Evolutionary conservation across 1,284 basidiomycete species (phyloP).

Genomic region (Salmacisia buchloeana): DNA sequence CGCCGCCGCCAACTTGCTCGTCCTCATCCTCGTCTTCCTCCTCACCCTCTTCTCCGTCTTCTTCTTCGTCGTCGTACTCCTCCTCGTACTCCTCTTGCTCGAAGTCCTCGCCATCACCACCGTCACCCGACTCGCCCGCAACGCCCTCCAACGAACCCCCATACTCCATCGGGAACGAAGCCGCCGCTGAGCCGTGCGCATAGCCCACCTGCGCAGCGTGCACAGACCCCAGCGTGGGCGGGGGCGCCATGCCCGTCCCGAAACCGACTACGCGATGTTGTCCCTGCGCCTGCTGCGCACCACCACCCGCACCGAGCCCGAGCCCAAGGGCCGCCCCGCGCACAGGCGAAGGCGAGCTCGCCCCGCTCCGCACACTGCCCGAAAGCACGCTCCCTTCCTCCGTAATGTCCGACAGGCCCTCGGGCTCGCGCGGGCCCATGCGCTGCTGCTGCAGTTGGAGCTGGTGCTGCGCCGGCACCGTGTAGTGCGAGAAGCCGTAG

Average conservation of each 20-base stretch:
- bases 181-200: no score
- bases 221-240: neutral
- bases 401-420: slow-evolving; percentile 37
- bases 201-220: neutral
- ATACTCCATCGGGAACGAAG: slow-evolving; percentile 11
- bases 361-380: slow-evolving; percentile 17
- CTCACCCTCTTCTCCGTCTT: slow-evolving; percentile 15
- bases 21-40: slow-evolving; percentile 12
- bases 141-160: slow-evolving; percentile 3
- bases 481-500: slow-evolving; percentile 9
- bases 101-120: slow-evolving; percentile 8
- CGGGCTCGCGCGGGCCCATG: slow-evolving; percentile 13
- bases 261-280: neutral
- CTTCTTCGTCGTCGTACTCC: slow-evolving; percentile 10
- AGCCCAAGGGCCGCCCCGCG: no score
- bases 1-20: no score
- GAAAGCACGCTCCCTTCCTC: slow-evolving; percentile 33
- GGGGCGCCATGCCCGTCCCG: neutral
- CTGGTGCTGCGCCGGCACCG: no score
- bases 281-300: neutral
- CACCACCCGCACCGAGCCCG: no score
- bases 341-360: neutral
- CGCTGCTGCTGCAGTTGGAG: no score
- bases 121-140: slow-evolving; percentile 9
- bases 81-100: neutral